Evolutionary conservation across 768 basidiomycete genomes (phyloP).

Genomic region (Arthromyces matolae): DNA sequence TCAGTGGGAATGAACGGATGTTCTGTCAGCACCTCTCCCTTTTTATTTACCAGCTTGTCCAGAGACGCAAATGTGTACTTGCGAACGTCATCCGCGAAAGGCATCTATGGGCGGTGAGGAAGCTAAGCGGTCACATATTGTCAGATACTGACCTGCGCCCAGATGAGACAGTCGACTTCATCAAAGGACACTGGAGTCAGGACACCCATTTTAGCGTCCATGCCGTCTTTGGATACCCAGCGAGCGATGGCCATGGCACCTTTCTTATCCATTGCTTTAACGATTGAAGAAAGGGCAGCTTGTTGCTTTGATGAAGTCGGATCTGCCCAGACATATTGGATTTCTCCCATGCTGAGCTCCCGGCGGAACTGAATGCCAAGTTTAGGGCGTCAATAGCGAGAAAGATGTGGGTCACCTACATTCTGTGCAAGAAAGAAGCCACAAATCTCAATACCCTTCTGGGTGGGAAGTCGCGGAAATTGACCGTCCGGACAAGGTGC

Average conservation of each 20-base stretch:
- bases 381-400: not conserved
- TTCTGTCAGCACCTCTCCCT: conserved; percentile 65
- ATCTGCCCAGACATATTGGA: conserved; percentile 83
- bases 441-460: conserved; percentile 83
- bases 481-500: conserved; percentile 84
- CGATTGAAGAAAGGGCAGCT: conserved; percentile 82
- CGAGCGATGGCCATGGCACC: conserved; percentile 75
- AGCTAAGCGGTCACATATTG: no score
- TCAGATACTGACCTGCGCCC: conserved; percentile 88
- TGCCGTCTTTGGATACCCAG: conserved; percentile 69
- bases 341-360: conserved; percentile 78
- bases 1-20: conserved; percentile 84
- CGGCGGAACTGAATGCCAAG: conserved; percentile 62
- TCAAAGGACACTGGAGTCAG: conserved; percentile 60
- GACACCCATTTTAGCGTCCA: conserved; percentile 85
- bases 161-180: conserved; percentile 75
- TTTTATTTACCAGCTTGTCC: conserved; percentile 65
- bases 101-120: conserved; percentile 77
- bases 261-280: conserved; percentile 73
- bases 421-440: conserved; percentile 73
- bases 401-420: conserved; percentile 36
- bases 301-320: conserved; percentile 63
- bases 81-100: conserved; percentile 92
- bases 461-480: conserved; percentile 69
- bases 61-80: conserved; percentile 85